These are phyloP conservation scores for Pachysandra terminalis DNA, from an alignment of 164 flowering plant genomes.

Conservation along the genomic window DNA sequence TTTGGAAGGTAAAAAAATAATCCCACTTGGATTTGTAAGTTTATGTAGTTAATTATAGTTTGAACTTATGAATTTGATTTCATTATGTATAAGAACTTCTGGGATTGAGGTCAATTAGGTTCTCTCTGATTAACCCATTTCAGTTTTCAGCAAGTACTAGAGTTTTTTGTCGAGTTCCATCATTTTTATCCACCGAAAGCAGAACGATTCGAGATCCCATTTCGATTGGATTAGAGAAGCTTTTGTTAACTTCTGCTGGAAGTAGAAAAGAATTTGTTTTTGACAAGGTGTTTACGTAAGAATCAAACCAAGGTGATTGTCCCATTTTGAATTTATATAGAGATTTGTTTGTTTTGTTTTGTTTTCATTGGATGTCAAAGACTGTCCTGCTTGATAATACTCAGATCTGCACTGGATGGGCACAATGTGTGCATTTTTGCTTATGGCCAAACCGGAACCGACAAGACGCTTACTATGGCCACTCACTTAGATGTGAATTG, in stretches of 20 bases:
- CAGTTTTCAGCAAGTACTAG: constrained; percentile 60
- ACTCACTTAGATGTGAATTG: constrained; percentile 16
- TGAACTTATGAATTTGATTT: constrained; percentile 5
- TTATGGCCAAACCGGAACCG: constrained; percentile 93
- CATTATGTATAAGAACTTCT: constrained; percentile 45
- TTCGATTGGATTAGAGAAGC: constrained; percentile 40
- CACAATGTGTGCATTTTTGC: constrained; percentile 76
- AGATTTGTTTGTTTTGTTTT: neutral
- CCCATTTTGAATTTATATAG: constrained; percentile 1
- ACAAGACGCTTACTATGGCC: constrained; percentile 91
- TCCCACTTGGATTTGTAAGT: no score
- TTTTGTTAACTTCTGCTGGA: constrained; percentile 45
- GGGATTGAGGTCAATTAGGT: constrained; percentile 25
- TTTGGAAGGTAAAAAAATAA: no score
- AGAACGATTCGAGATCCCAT: constrained; percentile 41
- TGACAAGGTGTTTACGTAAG: constrained; percentile 63
- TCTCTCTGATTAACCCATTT: constrained; percentile 6
- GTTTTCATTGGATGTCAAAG: constrained; percentile 16
- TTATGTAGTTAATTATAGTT: no score
- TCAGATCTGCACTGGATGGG: constrained; percentile 86
- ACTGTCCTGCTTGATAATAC: constrained; percentile 14
- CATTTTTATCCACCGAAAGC: constrained; percentile 35
- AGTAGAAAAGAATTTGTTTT: constrained; percentile 54
- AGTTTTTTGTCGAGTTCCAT: constrained; percentile 74
- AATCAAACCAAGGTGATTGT: constrained; percentile 58